Conservation (phyloP, 2,329 filamentous ascomycete genomes). For the Didymella keratinophila region DNA sequence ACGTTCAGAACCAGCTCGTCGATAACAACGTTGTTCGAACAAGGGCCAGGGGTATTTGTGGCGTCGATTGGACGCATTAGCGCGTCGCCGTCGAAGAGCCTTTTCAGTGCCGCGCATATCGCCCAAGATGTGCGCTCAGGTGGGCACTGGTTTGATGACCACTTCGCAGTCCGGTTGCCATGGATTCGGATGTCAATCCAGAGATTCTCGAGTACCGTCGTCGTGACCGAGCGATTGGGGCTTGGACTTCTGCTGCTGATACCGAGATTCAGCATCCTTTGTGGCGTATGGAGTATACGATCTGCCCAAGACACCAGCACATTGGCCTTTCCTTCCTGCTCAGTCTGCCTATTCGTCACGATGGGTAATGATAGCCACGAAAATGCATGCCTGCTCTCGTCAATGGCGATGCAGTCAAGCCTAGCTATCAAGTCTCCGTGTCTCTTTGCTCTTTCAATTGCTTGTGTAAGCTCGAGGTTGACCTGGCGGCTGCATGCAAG, state of each 20-base stretch:
- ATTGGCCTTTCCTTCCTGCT: conserved; percentile 11
- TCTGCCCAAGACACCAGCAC: conserved; percentile 30
- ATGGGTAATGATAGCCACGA: conserved; percentile 43
- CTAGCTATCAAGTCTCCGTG: conserved; percentile 28
- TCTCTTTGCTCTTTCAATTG: conserved; percentile 29
- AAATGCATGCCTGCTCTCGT: conserved; percentile 43
- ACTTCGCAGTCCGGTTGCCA: conserved; percentile 33
- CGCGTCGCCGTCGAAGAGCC: conserved; percentile 38
- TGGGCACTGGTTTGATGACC: conserved; percentile 26
- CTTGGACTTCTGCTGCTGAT: conserved; percentile 10
- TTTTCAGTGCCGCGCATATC: conserved; percentile 45
- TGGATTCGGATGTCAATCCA: conserved; percentile 42
- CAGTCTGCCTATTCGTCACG: conserved; percentile 29
- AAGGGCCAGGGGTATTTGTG: conserved; percentile 5
- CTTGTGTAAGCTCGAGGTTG: conserved; percentile 39
- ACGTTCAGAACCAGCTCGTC: conserved; percentile 47
- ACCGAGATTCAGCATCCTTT: conserved; percentile 16
- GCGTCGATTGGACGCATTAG: conserved; percentile 27
- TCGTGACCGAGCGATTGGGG: not conserved
- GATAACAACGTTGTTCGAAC: conserved; percentile 28
- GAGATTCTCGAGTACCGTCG: conserved; percentile 33
- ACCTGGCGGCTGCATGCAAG: conserved; percentile 42
- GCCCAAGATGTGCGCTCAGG: conserved; percentile 44
- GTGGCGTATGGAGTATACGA: conserved; percentile 19
- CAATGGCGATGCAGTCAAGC: conserved; percentile 44